These are phyloP conservation scores for Phytophthora citrophthora DNA, from an alignment of 352 stramenopile species.

Conservation along the genomic window DNA sequence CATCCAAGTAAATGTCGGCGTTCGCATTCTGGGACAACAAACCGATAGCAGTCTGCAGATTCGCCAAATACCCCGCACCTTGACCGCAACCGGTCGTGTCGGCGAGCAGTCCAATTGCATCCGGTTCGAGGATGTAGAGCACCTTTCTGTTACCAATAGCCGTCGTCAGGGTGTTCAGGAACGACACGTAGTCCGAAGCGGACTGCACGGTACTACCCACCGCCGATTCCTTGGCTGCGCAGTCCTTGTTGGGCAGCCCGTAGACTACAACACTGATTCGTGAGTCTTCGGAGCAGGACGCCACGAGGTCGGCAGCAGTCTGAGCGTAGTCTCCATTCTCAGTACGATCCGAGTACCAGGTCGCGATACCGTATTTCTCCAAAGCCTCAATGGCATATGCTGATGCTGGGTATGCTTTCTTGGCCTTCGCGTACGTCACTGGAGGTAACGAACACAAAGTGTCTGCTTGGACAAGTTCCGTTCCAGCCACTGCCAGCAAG, in stretches of 20 bases:
- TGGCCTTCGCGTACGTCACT: conserved; percentile 50
- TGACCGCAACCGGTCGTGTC: conserved; percentile 43
- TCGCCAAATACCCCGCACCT: conserved; percentile 53
- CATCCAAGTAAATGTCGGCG: conserved; percentile 74
- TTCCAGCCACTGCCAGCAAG: conserved; percentile 7
- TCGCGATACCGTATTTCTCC: conserved; percentile 61
- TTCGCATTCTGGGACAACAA: conserved; percentile 68
- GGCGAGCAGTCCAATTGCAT: conserved; percentile 63
- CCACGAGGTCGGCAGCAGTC: conserved; percentile 39
- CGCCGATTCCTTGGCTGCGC: conserved; percentile 55
- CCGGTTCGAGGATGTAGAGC: conserved; percentile 73
- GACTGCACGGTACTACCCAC: conserved; percentile 44
- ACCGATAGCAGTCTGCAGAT: conserved; percentile 55
- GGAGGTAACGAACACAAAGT: conserved; percentile 60
- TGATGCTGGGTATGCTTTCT: conserved; percentile 48
- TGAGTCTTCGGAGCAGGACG: conserved; percentile 40
- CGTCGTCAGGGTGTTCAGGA: conserved; percentile 50
- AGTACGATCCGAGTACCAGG: conserved; percentile 70
- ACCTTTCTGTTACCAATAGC: conserved; percentile 62
- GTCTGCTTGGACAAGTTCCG: conserved; percentile 34
- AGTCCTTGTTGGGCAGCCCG: conserved; percentile 81
- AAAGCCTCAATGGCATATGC: conserved; percentile 56
- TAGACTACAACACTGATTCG: conserved; percentile 73
- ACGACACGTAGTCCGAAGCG: conserved; percentile 51
- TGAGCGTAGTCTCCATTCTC: conserved; percentile 46